These are phyloP conservation scores for Plasmodium sp. DNA, from an alignment of 169 alveolate species.

Conservation along the genomic window DNA sequence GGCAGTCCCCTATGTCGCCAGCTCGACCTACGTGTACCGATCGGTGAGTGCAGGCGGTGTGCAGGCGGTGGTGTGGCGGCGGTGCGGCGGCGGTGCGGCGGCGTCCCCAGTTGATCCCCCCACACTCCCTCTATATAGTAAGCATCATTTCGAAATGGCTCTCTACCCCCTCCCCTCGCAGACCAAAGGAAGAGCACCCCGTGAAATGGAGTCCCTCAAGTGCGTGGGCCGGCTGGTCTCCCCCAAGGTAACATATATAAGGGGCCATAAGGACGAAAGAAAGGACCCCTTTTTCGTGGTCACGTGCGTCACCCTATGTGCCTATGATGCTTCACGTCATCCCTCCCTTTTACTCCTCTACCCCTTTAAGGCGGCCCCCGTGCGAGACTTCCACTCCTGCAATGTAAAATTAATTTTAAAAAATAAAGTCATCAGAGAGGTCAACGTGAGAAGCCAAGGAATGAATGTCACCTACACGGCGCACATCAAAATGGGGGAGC, in stretches of 20 bases:
- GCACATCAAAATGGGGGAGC: slow-evolving; percentile 51
- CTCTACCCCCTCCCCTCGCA: neutral
- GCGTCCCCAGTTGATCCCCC: neutral
- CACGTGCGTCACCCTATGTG: neutral
- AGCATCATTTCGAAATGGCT: neutral
- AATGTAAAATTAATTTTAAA: slow-evolving; percentile 26
- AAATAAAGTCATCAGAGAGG: slow-evolving; percentile 26
- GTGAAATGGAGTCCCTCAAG: slow-evolving; percentile 44
- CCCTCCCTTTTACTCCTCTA: neutral
- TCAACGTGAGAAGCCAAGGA: slow-evolving; percentile 48
- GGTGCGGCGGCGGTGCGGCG: too few species aligned
- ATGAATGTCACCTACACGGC: slow-evolving; percentile 16
- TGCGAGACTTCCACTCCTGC: slow-evolving; percentile 37
- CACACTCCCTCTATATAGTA: neutral
- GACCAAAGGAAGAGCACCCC: slow-evolving; percentile 1
- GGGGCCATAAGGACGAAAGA: neutral
- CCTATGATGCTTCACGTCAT: neutral
- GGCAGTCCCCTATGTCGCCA: slow-evolving; percentile 9
- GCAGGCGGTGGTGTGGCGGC: neutral
- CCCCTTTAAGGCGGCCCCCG: neutral
- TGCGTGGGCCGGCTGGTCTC: slow-evolving; percentile 33
- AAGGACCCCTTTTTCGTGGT: neutral
- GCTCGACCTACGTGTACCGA: slow-evolving; percentile 45
- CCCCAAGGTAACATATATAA: slow-evolving; percentile 22
- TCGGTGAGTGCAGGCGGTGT: slow-evolving; percentile 18